Percentiles rank a stretch among this genome's conserved stretches.
These are phyloP conservation scores for Sideroxylon spinosum DNA, from an alignment of 179 eudicot species.

Conservation along the genomic window DNA sequence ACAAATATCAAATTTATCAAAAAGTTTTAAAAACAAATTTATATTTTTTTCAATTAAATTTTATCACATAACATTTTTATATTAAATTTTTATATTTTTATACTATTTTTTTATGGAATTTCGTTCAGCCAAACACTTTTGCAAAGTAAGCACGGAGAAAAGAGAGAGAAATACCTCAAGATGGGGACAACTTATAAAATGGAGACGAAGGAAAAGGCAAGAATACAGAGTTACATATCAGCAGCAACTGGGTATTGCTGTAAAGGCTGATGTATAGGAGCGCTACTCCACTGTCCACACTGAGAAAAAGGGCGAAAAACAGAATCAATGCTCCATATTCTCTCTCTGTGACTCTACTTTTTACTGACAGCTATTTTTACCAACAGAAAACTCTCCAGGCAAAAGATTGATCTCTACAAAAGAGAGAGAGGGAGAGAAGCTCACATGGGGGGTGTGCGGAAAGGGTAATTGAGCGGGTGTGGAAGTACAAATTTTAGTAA, in stretches of 20 bases:
- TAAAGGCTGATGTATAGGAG: constrained; percentile 25
- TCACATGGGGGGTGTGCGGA: neutral
- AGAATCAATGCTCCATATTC: neutral
- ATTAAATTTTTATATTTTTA: too few relatives aligned
- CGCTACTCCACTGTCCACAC: constrained; percentile 20
- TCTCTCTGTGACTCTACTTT: neutral
- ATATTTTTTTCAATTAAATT: too few relatives aligned
- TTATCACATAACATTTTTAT: too few relatives aligned
- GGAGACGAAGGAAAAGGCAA: neutral
- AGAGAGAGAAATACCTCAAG: constrained; percentile 6
- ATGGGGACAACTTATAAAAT: neutral
- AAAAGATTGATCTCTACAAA: neutral
- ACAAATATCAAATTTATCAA: too few relatives aligned
- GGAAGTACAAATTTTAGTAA: too few relatives aligned
- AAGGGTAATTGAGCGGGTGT: neutral
- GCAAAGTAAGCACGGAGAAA: too few relatives aligned
- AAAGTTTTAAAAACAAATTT: too few relatives aligned
- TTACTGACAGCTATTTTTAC: neutral
- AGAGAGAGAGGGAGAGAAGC: neutral
- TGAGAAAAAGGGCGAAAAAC: constrained; percentile 18
- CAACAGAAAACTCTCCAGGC: neutral
- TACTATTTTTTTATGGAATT: too few relatives aligned
- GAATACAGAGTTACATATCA: neutral
- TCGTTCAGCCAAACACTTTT: too few relatives aligned
- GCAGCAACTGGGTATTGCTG: constrained; percentile 32